A percentile compares a stretch with the other conserved stretches of the same genome.
These are phyloP conservation scores for Albifimbria verrucaria DNA, from an alignment of 2,329 filamentous ascomycete genomes.

Conservation along the genomic window DNA sequence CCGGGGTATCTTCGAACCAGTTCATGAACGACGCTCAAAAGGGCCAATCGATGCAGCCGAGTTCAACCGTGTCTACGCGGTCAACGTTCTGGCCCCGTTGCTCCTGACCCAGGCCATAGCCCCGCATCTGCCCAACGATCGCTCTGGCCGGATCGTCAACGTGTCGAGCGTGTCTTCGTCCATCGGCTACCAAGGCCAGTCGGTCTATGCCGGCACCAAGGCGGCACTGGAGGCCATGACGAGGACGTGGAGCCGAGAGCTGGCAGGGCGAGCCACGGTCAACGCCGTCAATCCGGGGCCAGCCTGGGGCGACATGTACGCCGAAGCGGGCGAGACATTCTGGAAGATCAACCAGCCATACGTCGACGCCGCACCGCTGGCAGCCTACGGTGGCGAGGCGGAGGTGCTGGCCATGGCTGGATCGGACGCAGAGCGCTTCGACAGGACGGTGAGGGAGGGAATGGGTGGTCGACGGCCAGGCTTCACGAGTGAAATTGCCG, in stretches of 20 bases:
- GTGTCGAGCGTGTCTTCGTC: constrained; percentile 53
- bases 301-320: constrained; percentile 52
- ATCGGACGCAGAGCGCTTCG: constrained; percentile 27
- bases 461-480: constrained; percentile 32
- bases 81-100: constrained; percentile 81
- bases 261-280: constrained; percentile 50
- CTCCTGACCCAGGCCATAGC: constrained; percentile 71
- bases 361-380: constrained; percentile 31
- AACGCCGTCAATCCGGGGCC: constrained; percentile 58
- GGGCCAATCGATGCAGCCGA: constrained; percentile 55
- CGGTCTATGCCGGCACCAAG: constrained; percentile 56
- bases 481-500: constrained; percentile 57
- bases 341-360: constrained; percentile 37
- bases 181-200: constrained; percentile 51
- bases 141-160: constrained; percentile 58
- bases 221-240: constrained; percentile 58
- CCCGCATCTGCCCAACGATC: constrained; percentile 65
- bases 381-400: constrained; percentile 28
- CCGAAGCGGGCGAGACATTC: constrained; percentile 27
- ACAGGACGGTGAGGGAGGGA: constrained; percentile 25
- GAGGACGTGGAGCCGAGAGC: constrained; percentile 55
- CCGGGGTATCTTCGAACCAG: constrained; percentile 68
- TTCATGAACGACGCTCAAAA: constrained; percentile 52
- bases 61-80: constrained; percentile 69
- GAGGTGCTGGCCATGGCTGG: constrained; percentile 25